A percentile compares a stretch with the other conserved stretches of the same genome.
These are phyloP conservation scores for Ascochyta koolunga DNA, from an alignment of 2,329 filamentous ascomycete species.

Conservation along the genomic window DNA sequence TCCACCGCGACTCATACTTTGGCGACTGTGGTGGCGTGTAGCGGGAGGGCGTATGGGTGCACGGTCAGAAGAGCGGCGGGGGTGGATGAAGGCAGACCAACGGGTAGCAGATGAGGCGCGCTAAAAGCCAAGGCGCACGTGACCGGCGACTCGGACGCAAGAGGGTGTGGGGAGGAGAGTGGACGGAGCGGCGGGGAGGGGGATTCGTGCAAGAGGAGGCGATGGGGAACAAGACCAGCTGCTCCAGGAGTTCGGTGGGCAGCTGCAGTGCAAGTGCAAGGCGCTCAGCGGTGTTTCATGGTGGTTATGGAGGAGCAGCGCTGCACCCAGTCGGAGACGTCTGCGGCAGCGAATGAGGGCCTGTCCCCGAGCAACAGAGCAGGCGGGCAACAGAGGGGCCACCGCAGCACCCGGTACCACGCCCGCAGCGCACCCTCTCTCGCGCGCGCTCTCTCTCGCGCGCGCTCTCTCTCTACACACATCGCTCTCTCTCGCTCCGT, in stretches of 20 bases:
- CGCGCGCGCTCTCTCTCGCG: background rate
- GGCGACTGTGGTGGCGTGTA: constrained; percentile 31
- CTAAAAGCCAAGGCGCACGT: constrained; percentile 7
- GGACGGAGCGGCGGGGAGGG: background rate
- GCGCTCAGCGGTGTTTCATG: background rate
- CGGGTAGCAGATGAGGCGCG: constrained; percentile 17
- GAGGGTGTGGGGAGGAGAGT: background rate
- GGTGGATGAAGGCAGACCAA: constrained; percentile 13
- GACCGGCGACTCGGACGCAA: constrained; percentile 4
- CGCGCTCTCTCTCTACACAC: background rate
- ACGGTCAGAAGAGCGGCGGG: constrained; percentile 16
- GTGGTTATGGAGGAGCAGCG: constrained; percentile 14
- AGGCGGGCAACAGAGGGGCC: background rate
- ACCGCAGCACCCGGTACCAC: background rate
- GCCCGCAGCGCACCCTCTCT: background rate
- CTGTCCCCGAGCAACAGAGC: background rate
- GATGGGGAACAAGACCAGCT: background rate
- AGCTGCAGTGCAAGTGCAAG: no score
- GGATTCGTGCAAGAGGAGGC: background rate
- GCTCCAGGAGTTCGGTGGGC: no score
- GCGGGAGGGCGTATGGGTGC: constrained; percentile 30
- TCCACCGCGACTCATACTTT: constrained; percentile 92
- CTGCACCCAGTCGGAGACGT: constrained; percentile 25
- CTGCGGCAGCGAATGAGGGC: constrained; percentile 31
- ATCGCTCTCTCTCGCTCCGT: background rate